Percentiles rank a stretch among this genome's conserved stretches.
phyloP scores from a whole-genome alignment of 345 rosid genomes.

The Anacardium occidentale region DNA sequence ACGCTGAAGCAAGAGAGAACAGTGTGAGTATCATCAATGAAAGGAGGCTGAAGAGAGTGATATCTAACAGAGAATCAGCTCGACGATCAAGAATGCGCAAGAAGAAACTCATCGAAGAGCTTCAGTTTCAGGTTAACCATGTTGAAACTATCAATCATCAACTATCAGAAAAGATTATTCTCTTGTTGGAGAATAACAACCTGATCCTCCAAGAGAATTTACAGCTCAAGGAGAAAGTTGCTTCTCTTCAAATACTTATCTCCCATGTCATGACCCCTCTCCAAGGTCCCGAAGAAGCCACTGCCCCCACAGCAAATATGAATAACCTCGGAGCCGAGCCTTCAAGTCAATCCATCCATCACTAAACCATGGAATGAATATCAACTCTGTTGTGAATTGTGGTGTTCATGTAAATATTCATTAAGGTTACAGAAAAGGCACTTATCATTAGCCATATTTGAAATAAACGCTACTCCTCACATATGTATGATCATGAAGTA shows the following conservation, averaged over 20 bases:
- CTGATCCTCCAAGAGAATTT: conserved; percentile 69
- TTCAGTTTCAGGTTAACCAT: conserved; percentile 63
- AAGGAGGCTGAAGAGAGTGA: conserved; percentile 62
- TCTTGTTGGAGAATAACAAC: conserved; percentile 62
- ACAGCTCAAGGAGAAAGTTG: conserved; percentile 64
- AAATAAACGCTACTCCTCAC: too few species aligned
- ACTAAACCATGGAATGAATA: too few species aligned
- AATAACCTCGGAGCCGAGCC: conserved; percentile 36
- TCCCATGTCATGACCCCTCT: conserved; percentile 49
- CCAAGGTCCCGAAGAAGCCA: conserved; percentile 35
- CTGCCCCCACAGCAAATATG: conserved; percentile 7
- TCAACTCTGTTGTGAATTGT: too few species aligned
- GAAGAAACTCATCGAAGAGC: conserved; percentile 76
- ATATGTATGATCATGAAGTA: too few species aligned
- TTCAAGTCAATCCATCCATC: background rate
- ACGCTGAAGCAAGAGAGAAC: conserved; percentile 31
- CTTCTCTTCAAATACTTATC: conserved; percentile 58
- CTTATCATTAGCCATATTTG: background rate
- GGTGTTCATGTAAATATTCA: background rate
- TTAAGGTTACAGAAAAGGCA: background rate
- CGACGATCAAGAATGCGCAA: conserved; percentile 66
- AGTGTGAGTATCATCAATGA: conserved; percentile 34
- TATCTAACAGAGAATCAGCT: conserved; percentile 80
- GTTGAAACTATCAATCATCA: conserved; percentile 53
- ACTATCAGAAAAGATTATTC: conserved; percentile 65